phyloP scores from a whole-genome alignment of 768 basidiomycete genomes.

The Russula abietina region DNA sequence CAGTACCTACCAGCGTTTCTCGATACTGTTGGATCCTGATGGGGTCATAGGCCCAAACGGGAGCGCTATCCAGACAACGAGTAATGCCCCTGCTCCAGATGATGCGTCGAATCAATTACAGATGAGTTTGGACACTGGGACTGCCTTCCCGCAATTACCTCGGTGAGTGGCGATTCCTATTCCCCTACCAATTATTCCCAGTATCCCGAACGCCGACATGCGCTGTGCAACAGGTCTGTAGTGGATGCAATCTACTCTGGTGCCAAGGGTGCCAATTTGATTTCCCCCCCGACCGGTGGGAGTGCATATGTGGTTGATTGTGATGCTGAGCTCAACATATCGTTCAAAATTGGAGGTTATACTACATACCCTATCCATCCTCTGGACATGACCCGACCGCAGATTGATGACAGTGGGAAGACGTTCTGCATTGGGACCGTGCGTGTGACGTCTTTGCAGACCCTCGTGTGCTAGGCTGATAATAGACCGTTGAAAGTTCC shows the following conservation, averaged over 20 bases:
- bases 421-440: slow-evolving; percentile 37
- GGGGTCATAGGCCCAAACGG: slow-evolving; percentile 60
- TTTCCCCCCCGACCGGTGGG: no score
- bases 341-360: no score
- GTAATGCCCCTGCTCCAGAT: slow-evolving; percentile 53
- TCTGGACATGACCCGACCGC: slow-evolving; percentile 43
- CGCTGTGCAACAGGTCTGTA: no score
- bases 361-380: slow-evolving; percentile 58
- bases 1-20: slow-evolving; percentile 57
- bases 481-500: no score
- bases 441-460: no score
- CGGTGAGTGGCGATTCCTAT: slow-evolving; percentile 33
- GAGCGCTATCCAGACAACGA: slow-evolving; percentile 40
- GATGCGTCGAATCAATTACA: slow-evolving; percentile 56
- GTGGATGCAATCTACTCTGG: no score
- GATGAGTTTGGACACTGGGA: slow-evolving; percentile 64
- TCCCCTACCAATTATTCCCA: not conserved
- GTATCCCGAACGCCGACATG: slow-evolving; percentile 12
- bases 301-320: no score
- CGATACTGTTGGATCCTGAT: slow-evolving; percentile 52
- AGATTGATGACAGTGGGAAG: slow-evolving; percentile 33
- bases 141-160: slow-evolving; percentile 57
- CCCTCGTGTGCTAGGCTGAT: no score
- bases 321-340: no score
- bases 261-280: no score